These are phyloP conservation scores for Fusarium transvaalense DNA, from an alignment of 2,329 filamentous ascomycete species.

Conservation along the genomic window DNA sequence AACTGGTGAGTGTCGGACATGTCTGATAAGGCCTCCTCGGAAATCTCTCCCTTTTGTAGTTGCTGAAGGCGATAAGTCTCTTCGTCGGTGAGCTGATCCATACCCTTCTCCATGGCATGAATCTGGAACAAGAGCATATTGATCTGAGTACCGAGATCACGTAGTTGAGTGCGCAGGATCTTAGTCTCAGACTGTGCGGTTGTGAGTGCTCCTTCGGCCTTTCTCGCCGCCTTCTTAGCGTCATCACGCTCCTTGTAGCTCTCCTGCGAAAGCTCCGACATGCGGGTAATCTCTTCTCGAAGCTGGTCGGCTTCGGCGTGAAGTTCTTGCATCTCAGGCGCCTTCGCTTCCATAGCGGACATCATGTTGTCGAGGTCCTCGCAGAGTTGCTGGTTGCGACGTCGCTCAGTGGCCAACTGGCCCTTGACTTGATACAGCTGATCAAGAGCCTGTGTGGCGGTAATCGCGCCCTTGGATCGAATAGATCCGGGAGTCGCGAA, in stretches of 20 bases:
- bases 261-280: conserved; percentile 86
- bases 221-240: conserved; percentile 82
- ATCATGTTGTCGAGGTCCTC: conserved; percentile 88
- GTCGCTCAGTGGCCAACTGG: conserved; percentile 78
- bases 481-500: conserved; percentile 70
- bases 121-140: conserved; percentile 91
- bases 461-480: conserved; percentile 67
- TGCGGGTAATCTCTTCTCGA: conserved; percentile 83
- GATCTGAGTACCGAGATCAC: conserved; percentile 89
- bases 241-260: conserved; percentile 83
- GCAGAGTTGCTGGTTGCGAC: conserved; percentile 79
- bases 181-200: conserved; percentile 76
- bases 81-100: conserved; percentile 76
- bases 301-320: conserved; percentile 84
- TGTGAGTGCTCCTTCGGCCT: conserved; percentile 78
- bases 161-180: conserved; percentile 86
- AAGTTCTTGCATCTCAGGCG: conserved; percentile 89
- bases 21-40: conserved; percentile 77
- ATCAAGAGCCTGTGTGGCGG: conserved; percentile 72
- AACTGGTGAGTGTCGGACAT: conserved; percentile 88
- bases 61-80: conserved; percentile 82
- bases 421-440: conserved; percentile 77
- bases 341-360: conserved; percentile 83
- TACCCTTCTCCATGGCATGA: conserved; percentile 83
- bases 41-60: conserved; percentile 80